phyloP scores from a whole-genome alignment of 2,329 filamentous ascomycete genomes.

The Fusarium globosum region DNA sequence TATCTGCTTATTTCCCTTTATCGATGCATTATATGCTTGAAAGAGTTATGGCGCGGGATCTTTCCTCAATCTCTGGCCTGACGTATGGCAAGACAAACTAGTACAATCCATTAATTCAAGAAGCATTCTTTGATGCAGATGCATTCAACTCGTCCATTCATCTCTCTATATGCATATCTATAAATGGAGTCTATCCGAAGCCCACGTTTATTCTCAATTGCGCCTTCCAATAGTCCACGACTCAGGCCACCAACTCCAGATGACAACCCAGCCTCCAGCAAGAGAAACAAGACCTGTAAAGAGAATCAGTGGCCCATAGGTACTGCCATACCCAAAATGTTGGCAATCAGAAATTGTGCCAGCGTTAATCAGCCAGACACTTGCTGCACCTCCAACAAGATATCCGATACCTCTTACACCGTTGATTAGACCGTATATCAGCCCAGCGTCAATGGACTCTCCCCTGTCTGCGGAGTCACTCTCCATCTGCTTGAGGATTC shows the following conservation, averaged over 20 bases:
- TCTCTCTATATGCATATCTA: too few relatives aligned
- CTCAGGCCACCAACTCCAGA: slow-evolving; percentile 1
- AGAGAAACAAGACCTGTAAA: not conserved
- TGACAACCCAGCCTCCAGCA: not conserved
- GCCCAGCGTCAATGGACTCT: not conserved
- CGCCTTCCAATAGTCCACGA: not conserved
- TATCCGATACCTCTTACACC: not conserved
- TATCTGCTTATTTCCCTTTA: too few relatives aligned
- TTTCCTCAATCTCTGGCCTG: too few relatives aligned
- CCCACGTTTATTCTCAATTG: not conserved
- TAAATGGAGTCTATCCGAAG: accelerated
- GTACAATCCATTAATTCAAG: too few relatives aligned
- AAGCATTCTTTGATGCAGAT: too few relatives aligned
- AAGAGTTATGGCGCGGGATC: too few relatives aligned
- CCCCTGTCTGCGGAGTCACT: not conserved
- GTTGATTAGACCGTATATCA: not conserved
- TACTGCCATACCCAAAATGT: not conserved
- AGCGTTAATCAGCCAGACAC: not conserved
- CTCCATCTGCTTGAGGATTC: not conserved
- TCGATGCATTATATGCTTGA: too few relatives aligned
- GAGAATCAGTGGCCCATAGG: not conserved
- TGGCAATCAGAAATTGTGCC: not conserved
- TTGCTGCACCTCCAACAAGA: not conserved
- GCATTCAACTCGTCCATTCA: too few relatives aligned
- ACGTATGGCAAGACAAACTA: too few relatives aligned